Conservation (phyloP, 768 basidiomycete species). For the Russula virescens region DNA sequence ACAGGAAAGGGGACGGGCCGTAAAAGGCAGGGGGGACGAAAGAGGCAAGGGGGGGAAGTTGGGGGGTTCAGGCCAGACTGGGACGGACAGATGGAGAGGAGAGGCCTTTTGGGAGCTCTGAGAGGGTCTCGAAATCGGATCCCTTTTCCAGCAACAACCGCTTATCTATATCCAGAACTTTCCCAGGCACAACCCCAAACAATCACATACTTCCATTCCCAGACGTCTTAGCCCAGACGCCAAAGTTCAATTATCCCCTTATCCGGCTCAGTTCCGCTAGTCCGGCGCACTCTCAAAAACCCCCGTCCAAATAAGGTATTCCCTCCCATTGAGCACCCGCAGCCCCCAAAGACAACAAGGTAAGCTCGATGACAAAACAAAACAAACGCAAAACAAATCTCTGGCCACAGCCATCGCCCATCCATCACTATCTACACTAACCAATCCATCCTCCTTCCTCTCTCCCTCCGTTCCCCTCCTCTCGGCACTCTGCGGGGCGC, state of each 20-base stretch:
- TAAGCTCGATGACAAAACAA: background rate
- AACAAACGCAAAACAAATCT: conserved; percentile 1
- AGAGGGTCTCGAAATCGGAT: conserved; percentile 24
- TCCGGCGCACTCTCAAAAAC: conserved; percentile 6
- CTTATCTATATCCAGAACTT: conserved; percentile 28
- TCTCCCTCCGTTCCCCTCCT: conserved; percentile 1
- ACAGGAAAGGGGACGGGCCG: conserved; percentile 19
- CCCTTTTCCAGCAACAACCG: conserved; percentile 28
- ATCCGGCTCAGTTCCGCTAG: conserved; percentile 16
- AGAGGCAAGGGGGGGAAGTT: conserved; percentile 25
- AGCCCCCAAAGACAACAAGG: background rate
- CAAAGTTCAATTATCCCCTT: conserved; percentile 24
- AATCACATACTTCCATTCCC: conserved; percentile 24
- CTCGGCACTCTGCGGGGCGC: conserved; percentile 18
- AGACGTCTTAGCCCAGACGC: conserved; percentile 24
- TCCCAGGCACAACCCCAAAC: conserved; percentile 26
- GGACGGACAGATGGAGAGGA: conserved; percentile 22
- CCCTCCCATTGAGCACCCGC: conserved; percentile 17
- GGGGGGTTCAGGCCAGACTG: conserved; percentile 22
- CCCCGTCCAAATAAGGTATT: conserved; percentile 4
- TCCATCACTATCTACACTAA: conserved; percentile 12
- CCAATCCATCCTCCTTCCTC: background rate
- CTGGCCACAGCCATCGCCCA: background rate
- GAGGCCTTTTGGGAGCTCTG: conserved; percentile 23
- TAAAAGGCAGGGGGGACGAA: conserved; percentile 27